Evolutionary conservation across 2,329 filamentous ascomycete genomes (phyloP).

Genomic region (Diatrype stigma): DNA sequence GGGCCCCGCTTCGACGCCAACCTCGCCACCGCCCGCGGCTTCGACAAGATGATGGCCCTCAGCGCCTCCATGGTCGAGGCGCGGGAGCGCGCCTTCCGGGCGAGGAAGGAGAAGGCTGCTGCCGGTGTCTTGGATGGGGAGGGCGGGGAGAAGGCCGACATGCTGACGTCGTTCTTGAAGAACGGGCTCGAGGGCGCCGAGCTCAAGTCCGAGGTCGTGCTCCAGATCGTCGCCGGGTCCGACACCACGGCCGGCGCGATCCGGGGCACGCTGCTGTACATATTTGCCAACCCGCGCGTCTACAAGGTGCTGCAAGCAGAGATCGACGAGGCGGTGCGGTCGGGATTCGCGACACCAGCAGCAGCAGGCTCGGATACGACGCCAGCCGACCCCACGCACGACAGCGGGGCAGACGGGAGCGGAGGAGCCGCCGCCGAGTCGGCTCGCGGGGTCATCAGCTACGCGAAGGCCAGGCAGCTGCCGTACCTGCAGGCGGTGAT

Average conservation of each 20-base stretch:
- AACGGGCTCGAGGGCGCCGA: slow-evolving; percentile 21
- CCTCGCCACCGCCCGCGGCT: slow-evolving; percentile 23
- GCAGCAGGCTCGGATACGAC: too few relatives aligned
- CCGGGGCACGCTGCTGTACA: slow-evolving; percentile 40
- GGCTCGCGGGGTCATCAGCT: slow-evolving; percentile 25
- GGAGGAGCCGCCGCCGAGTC: slow-evolving; percentile 26
- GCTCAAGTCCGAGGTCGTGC: slow-evolving; percentile 29
- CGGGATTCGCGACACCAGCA: slow-evolving; percentile 1
- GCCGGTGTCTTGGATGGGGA: not conserved
- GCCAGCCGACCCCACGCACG: too few relatives aligned
- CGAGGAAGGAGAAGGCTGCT: slow-evolving; percentile 3
- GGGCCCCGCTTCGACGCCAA: not conserved
- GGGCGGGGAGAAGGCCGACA: slow-evolving; percentile 14
- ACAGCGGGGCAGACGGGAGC: too few relatives aligned
- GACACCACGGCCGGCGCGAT: slow-evolving; percentile 52
- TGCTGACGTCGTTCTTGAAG: slow-evolving; percentile 27
- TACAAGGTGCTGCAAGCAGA: slow-evolving; percentile 40
- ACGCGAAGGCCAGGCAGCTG: slow-evolving; percentile 25
- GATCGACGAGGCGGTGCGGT: slow-evolving; percentile 27
- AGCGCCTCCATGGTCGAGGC: slow-evolving; percentile 9
- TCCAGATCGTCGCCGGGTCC: slow-evolving; percentile 46
- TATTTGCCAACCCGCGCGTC: slow-evolving; percentile 42
- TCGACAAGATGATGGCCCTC: slow-evolving; percentile 31
- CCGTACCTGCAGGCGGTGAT: slow-evolving; percentile 37
- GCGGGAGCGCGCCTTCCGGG: slow-evolving; percentile 20